phyloP scores from a whole-genome alignment of 2,329 filamentous ascomycete genomes.

The Aureobasidium subglaciale region DNA sequence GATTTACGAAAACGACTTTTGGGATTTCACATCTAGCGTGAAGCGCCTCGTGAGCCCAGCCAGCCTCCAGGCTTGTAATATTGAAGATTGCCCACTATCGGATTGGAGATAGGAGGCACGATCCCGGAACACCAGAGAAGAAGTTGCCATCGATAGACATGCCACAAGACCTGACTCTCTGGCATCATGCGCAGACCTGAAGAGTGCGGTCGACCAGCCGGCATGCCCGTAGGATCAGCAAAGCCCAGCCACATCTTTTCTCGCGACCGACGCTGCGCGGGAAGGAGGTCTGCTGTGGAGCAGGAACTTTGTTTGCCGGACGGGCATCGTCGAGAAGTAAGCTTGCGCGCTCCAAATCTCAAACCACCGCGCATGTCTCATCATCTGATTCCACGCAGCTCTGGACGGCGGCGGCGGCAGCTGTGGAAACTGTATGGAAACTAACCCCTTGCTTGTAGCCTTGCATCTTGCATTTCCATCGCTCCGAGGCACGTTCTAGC shows the following conservation, averaged over 20 bases:
- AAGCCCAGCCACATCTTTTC: not conserved
- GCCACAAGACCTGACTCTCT: not conserved
- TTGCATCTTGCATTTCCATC: not conserved
- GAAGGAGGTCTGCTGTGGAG: conserved; percentile 4
- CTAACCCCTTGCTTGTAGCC: not conserved
- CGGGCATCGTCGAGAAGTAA: not conserved
- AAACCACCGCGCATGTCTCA: conserved; percentile 9
- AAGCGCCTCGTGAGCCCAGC: conserved; percentile 2
- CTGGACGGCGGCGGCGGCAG: not conserved
- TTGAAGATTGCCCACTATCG: not conserved
- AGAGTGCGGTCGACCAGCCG: not conserved
- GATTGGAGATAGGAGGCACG: not conserved
- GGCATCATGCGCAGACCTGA: not conserved
- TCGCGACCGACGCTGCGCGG: not conserved
- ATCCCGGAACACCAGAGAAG: not conserved
- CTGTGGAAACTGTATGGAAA: not conserved
- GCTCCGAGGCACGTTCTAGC: not conserved
- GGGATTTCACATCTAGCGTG: not conserved
- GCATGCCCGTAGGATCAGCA: not conserved
- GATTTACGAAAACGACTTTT: conserved; percentile 5
- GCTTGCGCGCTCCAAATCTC: not conserved
- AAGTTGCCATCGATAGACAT: not conserved
- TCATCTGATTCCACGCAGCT: not conserved
- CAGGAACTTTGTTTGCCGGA: not conserved
- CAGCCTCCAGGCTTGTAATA: not conserved